Evolutionary conservation across 371 early-diverging fungal genomes (phyloP).

Genomic region (Sporodiniella umbellata): DNA sequence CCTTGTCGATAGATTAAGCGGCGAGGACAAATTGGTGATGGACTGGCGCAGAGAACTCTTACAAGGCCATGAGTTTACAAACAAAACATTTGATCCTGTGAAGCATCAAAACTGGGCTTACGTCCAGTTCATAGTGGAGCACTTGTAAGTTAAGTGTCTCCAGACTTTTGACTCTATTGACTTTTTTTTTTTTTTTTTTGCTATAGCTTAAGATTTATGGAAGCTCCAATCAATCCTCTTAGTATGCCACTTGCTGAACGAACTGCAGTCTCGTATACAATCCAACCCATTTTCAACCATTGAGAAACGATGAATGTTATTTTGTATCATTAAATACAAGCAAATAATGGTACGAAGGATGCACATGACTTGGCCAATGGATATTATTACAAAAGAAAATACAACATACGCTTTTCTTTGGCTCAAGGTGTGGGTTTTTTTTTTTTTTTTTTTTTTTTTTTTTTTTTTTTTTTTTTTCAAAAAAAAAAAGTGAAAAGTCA

Average conservation of each 20-base stretch:
- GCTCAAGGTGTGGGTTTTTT: too few relatives aligned
- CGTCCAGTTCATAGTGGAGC: slow-evolving; percentile 10
- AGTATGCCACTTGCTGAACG: slow-evolving; percentile 13
- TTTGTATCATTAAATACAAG: too few relatives aligned
- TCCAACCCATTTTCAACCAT: slow-evolving; percentile 9
- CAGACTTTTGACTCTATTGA: slow-evolving; percentile 4
- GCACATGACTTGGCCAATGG: too few relatives aligned
- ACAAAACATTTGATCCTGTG: slow-evolving; percentile 7
- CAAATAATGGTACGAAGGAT: too few relatives aligned
- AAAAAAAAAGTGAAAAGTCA: too few relatives aligned
- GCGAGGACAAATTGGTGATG: background rate
- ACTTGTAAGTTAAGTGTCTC: slow-evolving; percentile 12
- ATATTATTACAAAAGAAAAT: too few relatives aligned
- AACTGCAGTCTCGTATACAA: slow-evolving; percentile 12
- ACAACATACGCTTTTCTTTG: too few relatives aligned
- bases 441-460: too few relatives aligned
- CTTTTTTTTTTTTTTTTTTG: too few relatives aligned
- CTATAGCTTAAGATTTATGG: slow-evolving; percentile 9
- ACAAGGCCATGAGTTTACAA: slow-evolving; percentile 6
- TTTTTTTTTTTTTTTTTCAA: too few relatives aligned
- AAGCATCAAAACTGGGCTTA: slow-evolving; percentile 10
- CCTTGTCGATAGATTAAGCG: slow-evolving; percentile 6
- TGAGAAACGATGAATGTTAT: too few relatives aligned
- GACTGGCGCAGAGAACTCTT: too few relatives aligned
- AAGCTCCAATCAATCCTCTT: slow-evolving; percentile 4